Evolutionary conservation across 2,329 filamentous ascomycete genomes (phyloP).

Genomic region (Cercospora nicotianae): DNA sequence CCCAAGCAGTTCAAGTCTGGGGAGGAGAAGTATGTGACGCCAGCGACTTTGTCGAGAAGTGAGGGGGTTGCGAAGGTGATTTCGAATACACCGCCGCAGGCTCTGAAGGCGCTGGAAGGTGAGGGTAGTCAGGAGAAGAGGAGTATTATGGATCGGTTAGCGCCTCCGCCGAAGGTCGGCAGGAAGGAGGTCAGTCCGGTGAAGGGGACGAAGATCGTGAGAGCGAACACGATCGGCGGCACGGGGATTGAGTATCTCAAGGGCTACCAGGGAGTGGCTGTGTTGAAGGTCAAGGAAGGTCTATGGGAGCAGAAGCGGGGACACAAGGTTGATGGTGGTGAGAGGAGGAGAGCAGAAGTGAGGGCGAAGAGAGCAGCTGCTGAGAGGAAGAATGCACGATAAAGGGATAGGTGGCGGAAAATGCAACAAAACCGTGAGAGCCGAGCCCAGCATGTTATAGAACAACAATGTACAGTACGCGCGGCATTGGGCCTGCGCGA

Average conservation of each 20-base stretch:
- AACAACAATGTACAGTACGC: background rate
- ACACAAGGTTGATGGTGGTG: constrained; percentile 93
- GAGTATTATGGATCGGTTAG: constrained; percentile 30
- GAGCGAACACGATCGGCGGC: constrained; percentile 69
- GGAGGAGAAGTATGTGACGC: constrained; percentile 14
- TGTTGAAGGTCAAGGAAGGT: constrained; percentile 73
- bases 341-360: constrained; percentile 82
- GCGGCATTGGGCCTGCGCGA: background rate
- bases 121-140: constrained; percentile 23
- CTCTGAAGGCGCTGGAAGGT: constrained; percentile 31
- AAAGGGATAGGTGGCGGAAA: background rate
- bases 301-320: constrained; percentile 90
- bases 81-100: constrained; percentile 56
- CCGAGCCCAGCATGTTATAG: background rate
- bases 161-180: constrained; percentile 39
- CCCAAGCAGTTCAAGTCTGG: constrained; percentile 7
- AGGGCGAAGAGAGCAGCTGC: constrained; percentile 80
- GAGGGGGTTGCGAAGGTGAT: constrained; percentile 59
- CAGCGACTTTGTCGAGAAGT: constrained; percentile 54
- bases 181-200: constrained; percentile 44
- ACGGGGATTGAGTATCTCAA: constrained; percentile 71
- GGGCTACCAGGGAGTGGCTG: constrained; percentile 60
- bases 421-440: background rate
- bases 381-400: constrained; percentile 60
- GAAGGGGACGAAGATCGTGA: constrained; percentile 65